Conservation (phyloP, 306 rosid genomes). For the Casuarina cunninghamiana region DNA sequence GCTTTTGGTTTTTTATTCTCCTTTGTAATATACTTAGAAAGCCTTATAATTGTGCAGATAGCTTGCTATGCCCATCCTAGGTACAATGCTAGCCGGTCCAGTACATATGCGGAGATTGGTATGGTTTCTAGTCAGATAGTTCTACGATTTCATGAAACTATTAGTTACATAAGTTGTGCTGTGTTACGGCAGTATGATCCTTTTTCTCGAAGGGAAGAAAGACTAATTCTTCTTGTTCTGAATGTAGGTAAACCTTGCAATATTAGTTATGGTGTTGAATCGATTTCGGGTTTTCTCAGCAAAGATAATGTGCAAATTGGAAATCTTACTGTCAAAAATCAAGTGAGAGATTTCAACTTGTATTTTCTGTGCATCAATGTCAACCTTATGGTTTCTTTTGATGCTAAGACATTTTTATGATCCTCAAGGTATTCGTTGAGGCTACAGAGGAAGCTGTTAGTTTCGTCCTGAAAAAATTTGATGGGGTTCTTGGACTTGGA, state of each 20-base stretch:
- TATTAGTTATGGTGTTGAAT: slow-evolving; percentile 3
- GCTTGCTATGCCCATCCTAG: background rate
- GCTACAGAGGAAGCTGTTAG: background rate
- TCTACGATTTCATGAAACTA: background rate
- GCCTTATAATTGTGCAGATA: slow-evolving; percentile 7
- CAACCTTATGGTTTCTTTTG: background rate
- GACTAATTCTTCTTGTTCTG: background rate
- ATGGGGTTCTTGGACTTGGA: slow-evolving; percentile 25
- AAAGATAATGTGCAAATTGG: slow-evolving; percentile 24
- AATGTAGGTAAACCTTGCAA: background rate
- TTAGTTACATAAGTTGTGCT: background rate
- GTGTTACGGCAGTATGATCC: background rate
- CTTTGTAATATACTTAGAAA: background rate
- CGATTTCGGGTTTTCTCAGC: slow-evolving; percentile 7
- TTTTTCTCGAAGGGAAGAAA: background rate
- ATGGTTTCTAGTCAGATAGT: background rate
- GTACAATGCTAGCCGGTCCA: slow-evolving; percentile 2
- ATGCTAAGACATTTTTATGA: background rate
- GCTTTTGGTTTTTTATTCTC: background rate
- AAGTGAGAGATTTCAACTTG: slow-evolving; percentile 3
- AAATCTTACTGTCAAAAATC: slow-evolving; percentile 10
- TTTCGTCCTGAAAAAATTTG: slow-evolving; percentile 1
- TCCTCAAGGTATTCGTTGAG: slow-evolving; percentile 10
- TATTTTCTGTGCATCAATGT: background rate
- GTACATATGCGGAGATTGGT: background rate